phyloP scores from a whole-genome alignment of 306 rosid species.

The Glycine soja region DNA sequence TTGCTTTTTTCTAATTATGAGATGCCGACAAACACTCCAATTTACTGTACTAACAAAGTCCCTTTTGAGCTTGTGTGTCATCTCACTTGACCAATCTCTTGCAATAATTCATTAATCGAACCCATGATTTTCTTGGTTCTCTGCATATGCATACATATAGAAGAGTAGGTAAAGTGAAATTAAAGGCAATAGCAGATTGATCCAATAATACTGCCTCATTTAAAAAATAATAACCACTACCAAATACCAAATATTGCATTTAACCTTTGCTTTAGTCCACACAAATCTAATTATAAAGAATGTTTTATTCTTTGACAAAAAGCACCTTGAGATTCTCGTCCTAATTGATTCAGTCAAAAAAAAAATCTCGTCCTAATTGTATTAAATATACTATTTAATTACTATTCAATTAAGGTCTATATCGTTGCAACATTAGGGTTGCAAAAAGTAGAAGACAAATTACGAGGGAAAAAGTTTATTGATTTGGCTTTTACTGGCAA shows the following conservation, averaged over 20 bases:
- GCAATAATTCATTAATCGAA: no score
- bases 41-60: constrained; percentile 1
- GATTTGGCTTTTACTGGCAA: background rate
- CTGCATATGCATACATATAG: background rate
- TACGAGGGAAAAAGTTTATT: background rate
- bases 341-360: no score
- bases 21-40: background rate
- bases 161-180: constrained; percentile 39
- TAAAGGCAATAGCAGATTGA: background rate
- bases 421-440: background rate
- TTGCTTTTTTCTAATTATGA: background rate
- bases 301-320: background rate
- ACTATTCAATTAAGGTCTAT: background rate
- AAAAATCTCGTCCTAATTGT: background rate
- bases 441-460: background rate
- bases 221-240: constrained; percentile 35
- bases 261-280: constrained; percentile 26
- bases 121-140: no score
- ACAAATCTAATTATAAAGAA: background rate
- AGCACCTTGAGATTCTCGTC: constrained; percentile 23
- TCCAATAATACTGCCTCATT: constrained; percentile 15
- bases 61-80: background rate
- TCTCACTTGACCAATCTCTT: background rate
- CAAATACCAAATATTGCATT: background rate
- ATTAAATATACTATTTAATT: background rate